These are phyloP conservation scores for Diaporthe sp. DNA, from an alignment of 2,329 filamentous ascomycete species.

Conservation along the genomic window DNA sequence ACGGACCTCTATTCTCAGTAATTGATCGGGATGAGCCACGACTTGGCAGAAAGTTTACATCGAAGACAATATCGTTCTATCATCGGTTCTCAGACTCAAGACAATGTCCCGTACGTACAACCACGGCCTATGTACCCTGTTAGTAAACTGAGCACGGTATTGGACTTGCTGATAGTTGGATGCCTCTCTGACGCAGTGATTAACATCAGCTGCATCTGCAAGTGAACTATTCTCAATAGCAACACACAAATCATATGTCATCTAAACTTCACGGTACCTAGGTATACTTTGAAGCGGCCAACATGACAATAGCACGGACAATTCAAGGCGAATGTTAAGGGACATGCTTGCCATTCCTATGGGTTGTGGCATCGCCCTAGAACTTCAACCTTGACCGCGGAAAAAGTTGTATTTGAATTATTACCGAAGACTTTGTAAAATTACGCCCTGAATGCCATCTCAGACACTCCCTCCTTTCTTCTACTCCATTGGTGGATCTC, in stretches of 20 bases:
- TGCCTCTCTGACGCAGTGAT: background rate
- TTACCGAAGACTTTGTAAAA: background rate
- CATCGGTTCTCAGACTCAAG: background rate
- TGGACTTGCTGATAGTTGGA: background rate
- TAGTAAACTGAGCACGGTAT: background rate
- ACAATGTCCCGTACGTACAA: background rate
- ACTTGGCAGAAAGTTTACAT: background rate
- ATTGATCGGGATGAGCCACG: no score
- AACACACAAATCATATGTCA: background rate
- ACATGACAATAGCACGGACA: background rate
- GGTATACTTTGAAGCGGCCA: background rate
- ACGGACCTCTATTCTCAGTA: background rate
- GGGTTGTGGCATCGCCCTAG: background rate
- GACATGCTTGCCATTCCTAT: background rate
- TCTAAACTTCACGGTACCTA: background rate
- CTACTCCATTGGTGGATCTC: slow-evolving; percentile 22
- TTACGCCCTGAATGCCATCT: background rate
- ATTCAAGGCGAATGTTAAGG: background rate
- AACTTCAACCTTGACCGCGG: background rate
- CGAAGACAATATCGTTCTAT: background rate
- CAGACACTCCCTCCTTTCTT: background rate
- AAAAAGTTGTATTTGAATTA: no score
- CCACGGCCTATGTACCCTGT: background rate
- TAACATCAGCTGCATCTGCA: background rate
- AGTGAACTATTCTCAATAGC: background rate